These are phyloP conservation scores for Xylaria palmicola DNA, from an alignment of 495 filamentous ascomycete species.

Conservation along the genomic window DNA sequence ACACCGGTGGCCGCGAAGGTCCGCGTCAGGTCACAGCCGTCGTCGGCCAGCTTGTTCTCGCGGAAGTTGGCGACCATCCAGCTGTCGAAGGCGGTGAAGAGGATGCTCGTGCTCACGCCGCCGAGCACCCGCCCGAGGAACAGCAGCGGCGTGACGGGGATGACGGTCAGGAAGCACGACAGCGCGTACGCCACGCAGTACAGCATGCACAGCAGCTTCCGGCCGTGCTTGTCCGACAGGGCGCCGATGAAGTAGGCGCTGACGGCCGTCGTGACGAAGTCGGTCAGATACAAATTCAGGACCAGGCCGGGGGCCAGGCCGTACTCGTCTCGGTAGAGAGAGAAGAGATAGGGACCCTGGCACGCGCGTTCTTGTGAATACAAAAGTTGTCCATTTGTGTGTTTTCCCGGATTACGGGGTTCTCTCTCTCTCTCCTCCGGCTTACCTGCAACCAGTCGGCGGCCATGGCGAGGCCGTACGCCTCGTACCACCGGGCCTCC, in stretches of 20 bases:
- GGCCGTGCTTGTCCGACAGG: conserved; percentile 51
- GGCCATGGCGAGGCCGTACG: conserved; percentile 50
- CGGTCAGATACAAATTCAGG: conserved; percentile 50
- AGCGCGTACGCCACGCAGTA: conserved; percentile 52
- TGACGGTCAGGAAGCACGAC: conserved; percentile 49
- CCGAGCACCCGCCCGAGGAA: conserved; percentile 52
- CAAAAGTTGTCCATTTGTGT: too few relatives aligned
- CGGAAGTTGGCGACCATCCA: conserved; percentile 59
- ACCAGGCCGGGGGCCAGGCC: conserved; percentile 44
- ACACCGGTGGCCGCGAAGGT: conserved; percentile 53
- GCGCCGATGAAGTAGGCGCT: conserved; percentile 49
- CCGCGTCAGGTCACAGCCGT: conserved; percentile 37
- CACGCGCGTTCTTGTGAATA: not conserved
- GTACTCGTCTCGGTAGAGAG: conserved; percentile 54
- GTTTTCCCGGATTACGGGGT: too few relatives aligned
- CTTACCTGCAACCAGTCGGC: conserved; percentile 57
- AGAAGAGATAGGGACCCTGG: conserved; percentile 39
- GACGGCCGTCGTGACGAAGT: conserved; percentile 51
- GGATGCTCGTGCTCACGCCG: conserved; percentile 53
- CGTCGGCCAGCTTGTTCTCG: conserved; percentile 27
- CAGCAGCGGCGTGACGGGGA: conserved; percentile 37
- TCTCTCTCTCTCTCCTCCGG: too few relatives aligned
- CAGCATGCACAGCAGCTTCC: conserved; percentile 45
- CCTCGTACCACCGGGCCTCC: conserved; percentile 31
- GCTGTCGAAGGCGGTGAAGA: conserved; percentile 57